A percentile compares a stretch with the other conserved stretches of the same genome.
Evolutionary conservation across 345 rosid genomes (phyloP).

Genomic region (Populus davidiana): DNA sequence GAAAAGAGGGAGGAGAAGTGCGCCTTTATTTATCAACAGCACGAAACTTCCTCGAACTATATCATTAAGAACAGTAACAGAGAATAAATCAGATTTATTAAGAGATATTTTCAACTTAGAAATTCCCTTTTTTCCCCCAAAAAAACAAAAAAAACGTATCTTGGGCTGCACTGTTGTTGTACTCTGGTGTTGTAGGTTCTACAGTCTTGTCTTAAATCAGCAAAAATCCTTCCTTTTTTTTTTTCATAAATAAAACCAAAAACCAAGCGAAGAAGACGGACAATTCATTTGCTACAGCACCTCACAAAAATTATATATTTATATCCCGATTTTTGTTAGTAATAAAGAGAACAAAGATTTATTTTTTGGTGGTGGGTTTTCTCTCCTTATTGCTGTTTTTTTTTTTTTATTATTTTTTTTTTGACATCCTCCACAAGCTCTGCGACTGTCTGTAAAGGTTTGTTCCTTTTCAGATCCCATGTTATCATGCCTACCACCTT

Average conservation of each 20-base stretch:
- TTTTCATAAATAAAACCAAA: not conserved
- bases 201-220: not conserved
- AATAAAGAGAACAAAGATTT: not conserved
- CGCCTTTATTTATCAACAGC: not conserved
- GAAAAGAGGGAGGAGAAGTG: not conserved
- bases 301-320: not conserved
- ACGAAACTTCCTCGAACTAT: not conserved
- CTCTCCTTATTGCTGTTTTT: not conserved
- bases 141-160: not conserved
- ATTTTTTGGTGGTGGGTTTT: not conserved
- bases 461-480: constrained; percentile 3
- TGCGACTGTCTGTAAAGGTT: constrained; percentile 2
- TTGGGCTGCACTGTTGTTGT: too few relatives aligned
- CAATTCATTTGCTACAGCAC: not conserved
- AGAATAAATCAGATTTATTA: not conserved
- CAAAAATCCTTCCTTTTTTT: not conserved
- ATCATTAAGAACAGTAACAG: not conserved
- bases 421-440: not conserved
- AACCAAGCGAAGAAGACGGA: constrained; percentile 1
- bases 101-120: not conserved
- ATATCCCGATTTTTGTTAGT: not conserved
- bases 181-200: too few relatives aligned
- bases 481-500: not conserved
- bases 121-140: too few relatives aligned
- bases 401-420: not conserved